Base-by-base conservation (phyloP, 2,329 filamentous ascomycete species). In the Aureobasidium sp. region DNA sequence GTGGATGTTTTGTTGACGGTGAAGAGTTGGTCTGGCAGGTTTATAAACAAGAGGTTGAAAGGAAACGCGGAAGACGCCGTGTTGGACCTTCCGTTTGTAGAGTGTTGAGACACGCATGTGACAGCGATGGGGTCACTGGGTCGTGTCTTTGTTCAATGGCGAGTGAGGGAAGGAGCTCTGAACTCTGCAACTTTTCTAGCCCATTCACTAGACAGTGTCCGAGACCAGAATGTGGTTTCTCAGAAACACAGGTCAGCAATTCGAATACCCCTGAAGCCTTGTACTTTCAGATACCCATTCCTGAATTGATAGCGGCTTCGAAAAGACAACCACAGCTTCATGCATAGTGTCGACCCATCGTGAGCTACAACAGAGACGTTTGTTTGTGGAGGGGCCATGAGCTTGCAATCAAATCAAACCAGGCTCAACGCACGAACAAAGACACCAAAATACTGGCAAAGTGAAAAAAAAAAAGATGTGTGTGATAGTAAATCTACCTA, bases 401-500 rank as follows among this genome's bases (percentile, higher is more conserved):
- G 15, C 17, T 20, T 20, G 7, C 39, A 9, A 15, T 12, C 41
- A 44, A 11, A 3, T 44, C n/a, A 15, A 29, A 25, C 3, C 2
- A 17, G 15, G 11, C 6, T 45, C 2, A 20, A 20, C 7, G 5
- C 20, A 47, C 12, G 17, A 29, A 27, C 7, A 47, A 11, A 31
- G 6, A n/a, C 7, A 29, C 27, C 22, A 22, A 11, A 17, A 36
- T 29, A 51, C 29, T 9, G 36, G 25, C 15, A 25, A 15, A 7
- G n/a, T 52, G 4, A 27, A 27, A 51, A 42, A 20, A 20, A 51
- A 31, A 20, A 14, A 29, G 25, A 12, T 39, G 36, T 55, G n/a
- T 52, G 20, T 55, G 25, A 55, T 55, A 42, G 51, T 20, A 39
- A 17, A 31, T 55, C 51, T 55, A 55, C 51, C 51, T 55, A 55